Evolutionary conservation across 345 rosid species (phyloP), one percentile per base, ranked within the genome.

Genomic region (Atalantia buxifolia): DNA sequence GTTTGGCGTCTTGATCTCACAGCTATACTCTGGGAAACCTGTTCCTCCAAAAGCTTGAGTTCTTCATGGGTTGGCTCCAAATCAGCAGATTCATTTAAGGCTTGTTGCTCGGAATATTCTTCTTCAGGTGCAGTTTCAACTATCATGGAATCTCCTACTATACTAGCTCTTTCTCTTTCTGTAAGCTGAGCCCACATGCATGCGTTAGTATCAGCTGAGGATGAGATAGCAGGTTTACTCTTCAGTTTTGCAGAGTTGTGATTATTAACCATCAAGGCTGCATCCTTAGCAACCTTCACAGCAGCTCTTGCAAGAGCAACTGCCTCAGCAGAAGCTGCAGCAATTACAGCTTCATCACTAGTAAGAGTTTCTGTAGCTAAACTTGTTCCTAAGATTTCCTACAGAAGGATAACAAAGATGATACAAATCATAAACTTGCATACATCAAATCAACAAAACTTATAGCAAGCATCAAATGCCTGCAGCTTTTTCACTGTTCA

Each of bases 291-390:
- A 83, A 92, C 84, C 85, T 89, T 89, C 81, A 89, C 87, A 71
- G 99, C 98, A 45, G 97, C 94, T 81, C 92, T 90, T 66, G 97
- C 98, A 82, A 96, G 98, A 80, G 95, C 86, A 66, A 96, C 85
- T 28, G 97, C 99, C 89, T 96, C 98, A 42, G 96, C 92, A 38
- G 98, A 94, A 48, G 97, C 97, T 7, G 99, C 98, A 2, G 88
- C 89, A 82, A 92, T 88, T 75, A 94, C 85, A 71, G 97, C 97
- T 79, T 96, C 98, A 79, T 96, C 97, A 66, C 91, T 82, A 28
- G 92, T 84, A 67, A 94, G 95, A n/a, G 89, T 83, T 87, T 94
- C 97, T 21, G 93, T 65, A 64, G 90, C 90, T 76, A 91, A 86
- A 87, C 89, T 83, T 65, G 92, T 84, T 75, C 83, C 84, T 62